Conservation (phyloP, 495 filamentous ascomycete species). For the Aspergillus avenaceus region DNA sequence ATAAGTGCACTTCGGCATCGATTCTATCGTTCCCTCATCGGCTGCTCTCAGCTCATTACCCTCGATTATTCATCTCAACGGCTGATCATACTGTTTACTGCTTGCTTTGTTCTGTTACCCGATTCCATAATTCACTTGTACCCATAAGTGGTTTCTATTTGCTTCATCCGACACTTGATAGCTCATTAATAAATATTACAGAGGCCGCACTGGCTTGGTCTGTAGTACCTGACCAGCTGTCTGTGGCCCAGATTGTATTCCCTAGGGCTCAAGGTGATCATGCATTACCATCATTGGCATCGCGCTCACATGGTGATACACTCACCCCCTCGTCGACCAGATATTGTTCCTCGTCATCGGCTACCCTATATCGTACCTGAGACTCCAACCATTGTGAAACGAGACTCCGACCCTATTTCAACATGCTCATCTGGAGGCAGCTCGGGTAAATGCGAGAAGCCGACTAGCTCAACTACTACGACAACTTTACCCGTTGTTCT, state of each 20-base stretch:
- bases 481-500: constrained; percentile 73
- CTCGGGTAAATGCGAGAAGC: constrained; percentile 25
- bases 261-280: constrained; percentile 12
- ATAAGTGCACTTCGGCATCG: constrained; percentile 1
- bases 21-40: constrained; percentile 1
- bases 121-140: constrained; percentile 7
- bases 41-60: not conserved
- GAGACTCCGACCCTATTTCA: constrained; percentile 19
- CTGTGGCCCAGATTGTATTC: not conserved
- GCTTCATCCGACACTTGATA: not conserved
- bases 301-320: constrained; percentile 19
- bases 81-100: not conserved
- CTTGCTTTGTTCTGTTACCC: not conserved
- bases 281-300: constrained; percentile 25
- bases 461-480: constrained; percentile 50
- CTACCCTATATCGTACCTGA: constrained; percentile 21
- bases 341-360: constrained; percentile 24
- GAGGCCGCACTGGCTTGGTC: not conserved
- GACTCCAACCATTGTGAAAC: constrained; percentile 24
- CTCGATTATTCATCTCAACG: not conserved
- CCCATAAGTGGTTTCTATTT: constrained; percentile 10
- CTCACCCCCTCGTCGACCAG: constrained; percentile 20
- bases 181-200: not conserved
- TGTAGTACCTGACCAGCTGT: constrained; percentile 6
- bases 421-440: constrained; percentile 11